Evolutionary conservation across 208 protist species (phyloP).

Genomic region (Wallacemonas collosoma): DNA sequence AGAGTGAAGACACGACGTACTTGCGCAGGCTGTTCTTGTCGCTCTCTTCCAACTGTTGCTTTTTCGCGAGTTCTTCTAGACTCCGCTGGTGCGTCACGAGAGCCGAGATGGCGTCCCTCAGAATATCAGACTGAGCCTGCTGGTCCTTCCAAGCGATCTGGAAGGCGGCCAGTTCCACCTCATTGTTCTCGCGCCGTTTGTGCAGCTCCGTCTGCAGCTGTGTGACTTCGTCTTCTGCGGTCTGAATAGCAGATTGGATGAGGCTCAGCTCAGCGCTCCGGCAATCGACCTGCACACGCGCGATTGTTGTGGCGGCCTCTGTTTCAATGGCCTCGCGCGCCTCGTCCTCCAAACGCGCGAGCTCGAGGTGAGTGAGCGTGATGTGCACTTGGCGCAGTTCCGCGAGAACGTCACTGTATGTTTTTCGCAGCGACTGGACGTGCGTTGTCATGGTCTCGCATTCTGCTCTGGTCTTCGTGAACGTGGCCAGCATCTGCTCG

Average conservation of each 20-base stretch:
- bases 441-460: constrained; percentile 49
- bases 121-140: constrained; percentile 57
- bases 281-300: constrained; percentile 29
- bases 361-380: constrained; percentile 23
- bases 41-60: constrained; percentile 49
- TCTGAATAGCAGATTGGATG: constrained; percentile 35
- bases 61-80: constrained; percentile 51
- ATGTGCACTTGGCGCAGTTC: constrained; percentile 22
- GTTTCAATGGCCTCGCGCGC: constrained; percentile 26
- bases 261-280: constrained; percentile 35
- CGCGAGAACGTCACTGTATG: constrained; percentile 33
- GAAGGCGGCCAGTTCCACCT: constrained; percentile 68
- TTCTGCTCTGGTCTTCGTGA: constrained; percentile 24
- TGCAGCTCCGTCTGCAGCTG: constrained; percentile 32
- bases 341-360: constrained; percentile 34
- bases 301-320: constrained; percentile 23
- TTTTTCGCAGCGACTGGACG: constrained; percentile 39
- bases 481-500: constrained; percentile 27
- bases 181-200: constrained; percentile 37
- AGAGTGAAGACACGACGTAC: constrained; percentile 30
- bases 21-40: constrained; percentile 42
- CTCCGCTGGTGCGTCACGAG: constrained; percentile 31
- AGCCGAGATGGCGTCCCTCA: constrained; percentile 37
- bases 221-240: constrained; percentile 23
- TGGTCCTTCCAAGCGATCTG: constrained; percentile 79